phyloP scores from a whole-genome alignment of 805 yeast species.

The Ogataea sp. region DNA sequence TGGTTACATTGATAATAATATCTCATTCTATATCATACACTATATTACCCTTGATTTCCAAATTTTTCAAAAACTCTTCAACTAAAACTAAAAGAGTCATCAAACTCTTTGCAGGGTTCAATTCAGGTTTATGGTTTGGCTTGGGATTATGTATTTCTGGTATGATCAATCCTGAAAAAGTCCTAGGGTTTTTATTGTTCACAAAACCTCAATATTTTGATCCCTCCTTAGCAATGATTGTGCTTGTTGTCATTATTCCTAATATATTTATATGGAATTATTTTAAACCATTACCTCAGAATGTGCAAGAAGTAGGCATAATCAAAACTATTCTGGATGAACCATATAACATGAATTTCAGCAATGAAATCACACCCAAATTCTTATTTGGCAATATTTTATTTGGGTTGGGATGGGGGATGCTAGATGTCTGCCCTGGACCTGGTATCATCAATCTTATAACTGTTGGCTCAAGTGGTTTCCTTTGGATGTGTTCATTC shows the following conservation, averaged over 20 bases:
- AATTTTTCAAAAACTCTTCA: neutral
- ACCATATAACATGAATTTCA: slow-evolving; percentile 17
- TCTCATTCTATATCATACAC: neutral
- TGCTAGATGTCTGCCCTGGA: slow-evolving; percentile 45
- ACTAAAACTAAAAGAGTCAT: slow-evolving; percentile 1
- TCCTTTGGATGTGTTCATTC: slow-evolving; percentile 22
- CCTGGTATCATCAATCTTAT: slow-evolving; percentile 32
- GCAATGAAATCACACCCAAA: slow-evolving; percentile 16
- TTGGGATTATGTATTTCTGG: slow-evolving; percentile 40
- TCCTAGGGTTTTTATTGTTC: slow-evolving; percentile 37
- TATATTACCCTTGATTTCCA: neutral
- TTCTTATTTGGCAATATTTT: slow-evolving; percentile 34
- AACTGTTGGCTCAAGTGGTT: slow-evolving; percentile 16
- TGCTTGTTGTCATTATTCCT: slow-evolving; percentile 36
- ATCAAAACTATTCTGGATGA: slow-evolving; percentile 14
- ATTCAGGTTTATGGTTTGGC: slow-evolving; percentile 31
- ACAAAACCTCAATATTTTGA: slow-evolving; percentile 30
- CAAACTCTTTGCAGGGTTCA: slow-evolving; percentile 11
- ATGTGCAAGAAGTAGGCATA: neutral
- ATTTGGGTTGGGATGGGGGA: slow-evolving; percentile 49
- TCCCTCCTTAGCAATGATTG: slow-evolving; percentile 38
- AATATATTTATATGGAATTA: slow-evolving; percentile 30
- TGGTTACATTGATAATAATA: neutral
- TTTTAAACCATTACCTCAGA: slow-evolving; percentile 9
- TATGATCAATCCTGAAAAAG: slow-evolving; percentile 35